Conservation (phyloP, 2,329 filamentous ascomycete species). For the Alternaria arbusti region DNA sequence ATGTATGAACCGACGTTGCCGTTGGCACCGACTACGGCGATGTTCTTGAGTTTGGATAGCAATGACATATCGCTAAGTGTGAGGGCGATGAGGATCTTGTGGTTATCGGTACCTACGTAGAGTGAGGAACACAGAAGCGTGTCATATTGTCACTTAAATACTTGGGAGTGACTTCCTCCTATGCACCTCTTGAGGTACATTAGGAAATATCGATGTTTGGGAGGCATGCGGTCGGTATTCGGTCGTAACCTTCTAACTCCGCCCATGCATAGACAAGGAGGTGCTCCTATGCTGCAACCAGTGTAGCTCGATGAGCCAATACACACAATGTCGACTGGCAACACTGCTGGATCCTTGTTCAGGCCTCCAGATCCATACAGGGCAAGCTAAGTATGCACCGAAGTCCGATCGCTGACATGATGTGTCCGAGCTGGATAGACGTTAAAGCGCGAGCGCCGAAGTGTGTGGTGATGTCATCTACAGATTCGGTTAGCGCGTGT, state of each 20-base stretch:
- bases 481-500: not conserved
- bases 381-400: not conserved
- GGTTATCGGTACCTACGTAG: not conserved
- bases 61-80: not conserved
- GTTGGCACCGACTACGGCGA: slow-evolving; percentile 50
- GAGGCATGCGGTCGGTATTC: not conserved
- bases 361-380: not conserved
- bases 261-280: not conserved
- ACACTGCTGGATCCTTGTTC: not conserved
- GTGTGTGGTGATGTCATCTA: not conserved
- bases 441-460: not conserved
- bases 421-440: not conserved
- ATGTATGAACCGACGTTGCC: slow-evolving; percentile 38
- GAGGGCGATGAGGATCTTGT: not conserved
- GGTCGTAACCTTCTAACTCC: not conserved
- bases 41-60: slow-evolving; percentile 33
- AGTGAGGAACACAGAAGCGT: not conserved
- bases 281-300: not conserved
- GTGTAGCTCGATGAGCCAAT: not conserved
- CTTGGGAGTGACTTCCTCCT: not conserved
- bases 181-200: not conserved
- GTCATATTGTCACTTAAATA: not conserved
- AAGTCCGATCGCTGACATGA: not conserved
- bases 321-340: not conserved
- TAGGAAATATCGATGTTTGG: not conserved